Base-by-base conservation (phyloP, 306 rosid species). In the Ammopiptanthus mongolicus region DNA sequence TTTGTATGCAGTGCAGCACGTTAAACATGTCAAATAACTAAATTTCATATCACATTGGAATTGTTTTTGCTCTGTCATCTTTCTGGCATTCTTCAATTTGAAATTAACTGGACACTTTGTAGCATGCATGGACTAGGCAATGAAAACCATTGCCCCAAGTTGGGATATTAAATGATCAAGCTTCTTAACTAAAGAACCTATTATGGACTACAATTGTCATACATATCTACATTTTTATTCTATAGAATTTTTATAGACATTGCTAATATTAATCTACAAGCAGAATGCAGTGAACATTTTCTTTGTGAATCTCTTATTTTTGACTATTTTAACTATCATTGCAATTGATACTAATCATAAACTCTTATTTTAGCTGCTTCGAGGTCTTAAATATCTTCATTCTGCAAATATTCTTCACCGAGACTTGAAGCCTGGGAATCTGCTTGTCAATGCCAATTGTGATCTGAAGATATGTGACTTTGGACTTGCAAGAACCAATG, bases 351-450 rank as follows among this genome's bases (percentile, higher is more conserved):
- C 77, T 84, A 70, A 86, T 79, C 72, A 65, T 56, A 31, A 53
- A 69, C 28, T 3, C 69, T 19, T 65, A 56, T 78, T 79, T 25
- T 18, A 93, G 95, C 75, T 94, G 69, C 98, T 94, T 70, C 83
- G 85, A 41, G 98, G 98, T 56, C 91, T 94, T 34, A 86, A 94
- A 57, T 88, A 94, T 78, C 94, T 94, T 39, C 97, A 94, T 65
- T 94, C 96, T 2, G 94, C 92, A 22, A 89, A 90, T 64, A 83
- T 94, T 60, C 96, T 94, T 78, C 98, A 94, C 74, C 93, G 98
- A 3, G 96, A 91, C 79, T 70, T 91, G 82, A 93, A 93, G 86
- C 98, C 97, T 10, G 94, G 89, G 39, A 93, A 93, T 81, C 89
- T 93, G 78, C 96, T 91, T 13, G 60, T 93, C 73, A 89, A 91